Percentiles rank a stretch among this genome's conserved stretches.
Evolutionary conservation across 2,329 filamentous ascomycete genomes (phyloP).

Genomic region (Endoconidiophora laricicola): DNA sequence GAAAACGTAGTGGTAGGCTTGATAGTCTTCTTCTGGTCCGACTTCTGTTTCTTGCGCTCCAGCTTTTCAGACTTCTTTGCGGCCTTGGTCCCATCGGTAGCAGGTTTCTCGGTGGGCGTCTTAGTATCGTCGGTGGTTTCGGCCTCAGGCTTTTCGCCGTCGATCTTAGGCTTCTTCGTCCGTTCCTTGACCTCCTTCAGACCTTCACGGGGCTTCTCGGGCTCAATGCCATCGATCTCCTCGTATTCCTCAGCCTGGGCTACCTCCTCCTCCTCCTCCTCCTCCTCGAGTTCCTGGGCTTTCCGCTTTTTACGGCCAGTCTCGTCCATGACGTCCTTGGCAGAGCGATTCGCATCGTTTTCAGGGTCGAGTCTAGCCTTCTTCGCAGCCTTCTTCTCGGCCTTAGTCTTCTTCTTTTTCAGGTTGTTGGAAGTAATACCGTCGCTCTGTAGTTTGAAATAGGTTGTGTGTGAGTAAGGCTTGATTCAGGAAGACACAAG

Average conservation of each 20-base stretch:
- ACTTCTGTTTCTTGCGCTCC: slow-evolving; percentile 26
- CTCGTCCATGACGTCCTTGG: slow-evolving; percentile 86
- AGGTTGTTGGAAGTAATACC: slow-evolving; percentile 31
- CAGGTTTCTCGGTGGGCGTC: slow-evolving; percentile 21
- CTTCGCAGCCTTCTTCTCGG: slow-evolving; percentile 67
- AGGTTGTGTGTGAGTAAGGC: neutral
- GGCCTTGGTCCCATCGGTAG: slow-evolving; percentile 25
- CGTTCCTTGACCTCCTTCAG: slow-evolving; percentile 45
- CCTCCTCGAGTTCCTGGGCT: slow-evolving; percentile 34
- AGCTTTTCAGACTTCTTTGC: slow-evolving; percentile 35
- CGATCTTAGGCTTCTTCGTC: slow-evolving; percentile 20
- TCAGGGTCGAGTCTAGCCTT: slow-evolving; percentile 83
- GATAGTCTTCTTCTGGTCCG: slow-evolving; percentile 19
- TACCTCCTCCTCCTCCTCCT: slow-evolving; percentile 24
- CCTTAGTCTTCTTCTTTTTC: slow-evolving; percentile 89
- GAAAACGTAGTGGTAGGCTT: slow-evolving; percentile 1
- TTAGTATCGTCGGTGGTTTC: slow-evolving; percentile 25
- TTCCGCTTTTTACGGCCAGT: slow-evolving; percentile 63
- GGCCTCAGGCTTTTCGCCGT: slow-evolving; percentile 15
- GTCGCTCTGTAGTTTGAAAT: slow-evolving; percentile 49
- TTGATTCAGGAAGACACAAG: neutral
- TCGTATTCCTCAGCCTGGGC: slow-evolving; percentile 27
- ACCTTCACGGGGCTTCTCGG: slow-evolving; percentile 47
- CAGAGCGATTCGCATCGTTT: slow-evolving; percentile 60
- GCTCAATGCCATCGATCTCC: slow-evolving; percentile 35